Base-by-base conservation (phyloP, 805 yeast species). In the Kuraishia molischiana region DNA sequence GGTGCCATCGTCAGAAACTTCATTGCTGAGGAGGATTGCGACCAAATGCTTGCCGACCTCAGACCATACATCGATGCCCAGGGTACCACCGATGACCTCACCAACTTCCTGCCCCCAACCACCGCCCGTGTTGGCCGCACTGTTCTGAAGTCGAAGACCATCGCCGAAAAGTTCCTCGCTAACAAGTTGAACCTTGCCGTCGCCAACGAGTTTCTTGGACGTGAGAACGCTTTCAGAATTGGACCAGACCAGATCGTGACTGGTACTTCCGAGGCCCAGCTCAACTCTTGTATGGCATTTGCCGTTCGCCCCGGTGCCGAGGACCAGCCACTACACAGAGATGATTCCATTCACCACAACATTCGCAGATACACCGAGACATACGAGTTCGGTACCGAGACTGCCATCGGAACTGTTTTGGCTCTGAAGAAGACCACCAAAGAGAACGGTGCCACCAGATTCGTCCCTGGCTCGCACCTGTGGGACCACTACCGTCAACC, bases 401-500 rank as follows among this genome's bases (percentile, higher is more conserved):
- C 49, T 3, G 31, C 39, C 14, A 33, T 55, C 19, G 60, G 60
- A 3, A 39, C 43, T 24, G 44, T 48, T 28, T 45, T 55, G 10
- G 60, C 56, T n/a, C 44, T 44, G 9, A 51, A 49, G 28, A 49
- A 44, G 29, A 37, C 54, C 4, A 55, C 59, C 13, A 50, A 48
- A 30, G 54, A 31, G 24, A 55, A 55, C 37, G 60, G 60, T 14
- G 60, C 57, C 15, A 55, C 60, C 3, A 41, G 58, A 30, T 41
- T 52, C 13, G 49, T 55, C 38, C 57, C 59, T 11, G 58, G 59
- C 2, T 52, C 58, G 11, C 60, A 55, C 37, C 39, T 52, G 14
- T 54, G 59, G 59, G 58, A 46, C 24, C 45, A 45, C 34, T 45
- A 41, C 22, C 42, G 49, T 36, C 36, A 44, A 5, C 58, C 59